A percentile compares a stretch with the other conserved stretches of the same genome.
phyloP scores from a whole-genome alignment of 2,329 filamentous ascomycete species.

The Blastomyces silverae region DNA sequence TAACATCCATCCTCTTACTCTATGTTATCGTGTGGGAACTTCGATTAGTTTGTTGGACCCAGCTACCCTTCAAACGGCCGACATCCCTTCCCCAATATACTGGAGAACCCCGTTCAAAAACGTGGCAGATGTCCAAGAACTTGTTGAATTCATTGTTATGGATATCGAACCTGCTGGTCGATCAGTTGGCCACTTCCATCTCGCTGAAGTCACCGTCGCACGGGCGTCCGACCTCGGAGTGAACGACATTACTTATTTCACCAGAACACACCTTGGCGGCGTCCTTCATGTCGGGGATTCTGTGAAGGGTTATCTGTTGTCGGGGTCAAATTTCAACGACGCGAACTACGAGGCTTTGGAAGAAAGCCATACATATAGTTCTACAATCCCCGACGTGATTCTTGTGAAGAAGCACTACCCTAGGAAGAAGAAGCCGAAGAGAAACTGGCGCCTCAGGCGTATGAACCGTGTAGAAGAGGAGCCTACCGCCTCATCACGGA shows the following conservation, averaged over 20 bases:
- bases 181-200: slow-evolving; percentile 70
- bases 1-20: slow-evolving; percentile 77
- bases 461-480: slow-evolving; percentile 88
- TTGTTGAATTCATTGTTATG: slow-evolving; percentile 90
- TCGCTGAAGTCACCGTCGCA: slow-evolving; percentile 83
- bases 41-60: slow-evolving; percentile 85
- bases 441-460: slow-evolving; percentile 92
- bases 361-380: slow-evolving; percentile 64
- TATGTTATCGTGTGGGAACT: slow-evolving; percentile 86
- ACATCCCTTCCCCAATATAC: slow-evolving; percentile 74
- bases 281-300: slow-evolving; percentile 84
- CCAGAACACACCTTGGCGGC: slow-evolving; percentile 79
- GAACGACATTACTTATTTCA: slow-evolving; percentile 84
- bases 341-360: slow-evolving; percentile 76
- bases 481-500: slow-evolving; percentile 18
- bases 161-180: slow-evolving; percentile 77
- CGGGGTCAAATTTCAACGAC: slow-evolving; percentile 89
- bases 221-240: slow-evolving; percentile 76
- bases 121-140: slow-evolving; percentile 73
- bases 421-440: slow-evolving; percentile 73
- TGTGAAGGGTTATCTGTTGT: slow-evolving; percentile 87
- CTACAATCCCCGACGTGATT: slow-evolving; percentile 80
- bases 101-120: slow-evolving; percentile 84
- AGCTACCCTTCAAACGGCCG: slow-evolving; percentile 81
- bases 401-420: slow-evolving; percentile 97